Percentiles rank a stretch among this genome's conserved stretches.
These are phyloP conservation scores for Candolleomyces aberdarensis DNA, from an alignment of 768 basidiomycete species.

Conservation along the genomic window DNA sequence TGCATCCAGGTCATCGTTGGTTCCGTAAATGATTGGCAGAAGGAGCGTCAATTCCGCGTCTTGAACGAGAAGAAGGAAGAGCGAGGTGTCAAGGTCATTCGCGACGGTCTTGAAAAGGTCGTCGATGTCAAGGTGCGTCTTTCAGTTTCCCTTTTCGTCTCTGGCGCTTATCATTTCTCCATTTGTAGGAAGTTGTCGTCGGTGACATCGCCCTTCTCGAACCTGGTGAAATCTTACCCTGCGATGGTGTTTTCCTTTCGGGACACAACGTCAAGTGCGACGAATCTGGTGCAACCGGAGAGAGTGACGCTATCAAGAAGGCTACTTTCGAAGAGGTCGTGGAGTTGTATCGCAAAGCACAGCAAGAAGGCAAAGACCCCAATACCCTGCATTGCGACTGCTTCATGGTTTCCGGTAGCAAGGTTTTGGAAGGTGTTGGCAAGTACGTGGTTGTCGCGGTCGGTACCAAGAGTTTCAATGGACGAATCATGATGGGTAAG, in stretches of 20 bases:
- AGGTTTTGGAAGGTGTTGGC: slow-evolving; percentile 93
- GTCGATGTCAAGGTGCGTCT: slow-evolving; percentile 74
- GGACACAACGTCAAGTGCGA: slow-evolving; percentile 96
- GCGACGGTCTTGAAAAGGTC: slow-evolving; percentile 63
- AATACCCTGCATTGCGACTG: slow-evolving; percentile 71
- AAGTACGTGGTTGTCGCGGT: slow-evolving; percentile 91
- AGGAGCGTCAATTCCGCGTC: slow-evolving; percentile 90
- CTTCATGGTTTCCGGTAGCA: slow-evolving; percentile 88
- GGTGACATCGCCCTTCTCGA: slow-evolving; percentile 91
- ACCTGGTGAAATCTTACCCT: slow-evolving; percentile 94
- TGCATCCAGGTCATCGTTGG: slow-evolving; percentile 74
- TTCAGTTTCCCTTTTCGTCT: neutral
- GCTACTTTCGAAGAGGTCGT: slow-evolving; percentile 72
- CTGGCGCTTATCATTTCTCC: slow-evolving; percentile 8
- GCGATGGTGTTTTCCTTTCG: slow-evolving; percentile 89
- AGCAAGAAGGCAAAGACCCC: slow-evolving; percentile 23
- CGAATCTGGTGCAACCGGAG: slow-evolving; percentile 94
- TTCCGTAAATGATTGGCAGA: slow-evolving; percentile 97
- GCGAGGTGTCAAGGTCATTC: slow-evolving; percentile 81
- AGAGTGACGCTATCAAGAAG: slow-evolving; percentile 95
- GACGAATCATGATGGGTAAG: slow-evolving; percentile 96
- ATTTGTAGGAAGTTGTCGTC: slow-evolving; percentile 78
- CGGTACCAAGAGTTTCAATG: slow-evolving; percentile 91
- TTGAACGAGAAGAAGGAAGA: slow-evolving; percentile 97
- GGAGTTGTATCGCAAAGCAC: slow-evolving; percentile 38